A percentile compares a stretch with the other conserved stretches of the same genome.
phyloP scores from a whole-genome alignment of 2,329 filamentous ascomycete genomes.

The Fusarium abutilonis region DNA sequence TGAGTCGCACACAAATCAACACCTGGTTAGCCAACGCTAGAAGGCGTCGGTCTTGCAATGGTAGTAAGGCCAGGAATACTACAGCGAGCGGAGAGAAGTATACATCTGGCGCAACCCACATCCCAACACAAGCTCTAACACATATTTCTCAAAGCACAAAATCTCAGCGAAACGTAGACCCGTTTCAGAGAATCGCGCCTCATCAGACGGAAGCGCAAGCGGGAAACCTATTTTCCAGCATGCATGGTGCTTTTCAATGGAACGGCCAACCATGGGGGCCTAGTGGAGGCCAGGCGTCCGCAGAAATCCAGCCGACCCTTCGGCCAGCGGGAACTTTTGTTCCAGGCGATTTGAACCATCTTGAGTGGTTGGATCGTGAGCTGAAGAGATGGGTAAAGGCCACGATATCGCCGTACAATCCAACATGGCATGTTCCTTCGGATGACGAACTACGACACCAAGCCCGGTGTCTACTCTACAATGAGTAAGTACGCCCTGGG shows the following conservation, averaged over 20 bases:
- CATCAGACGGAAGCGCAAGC: no score
- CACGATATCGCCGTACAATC: constrained; percentile 49
- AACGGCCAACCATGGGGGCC: background rate
- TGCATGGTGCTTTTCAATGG: no score
- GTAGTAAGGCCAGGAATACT: constrained; percentile 35
- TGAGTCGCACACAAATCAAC: constrained; percentile 80
- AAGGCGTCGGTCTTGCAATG: constrained; percentile 72
- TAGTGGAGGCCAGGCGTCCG: background rate
- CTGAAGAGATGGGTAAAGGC: constrained; percentile 44
- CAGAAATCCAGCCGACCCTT: constrained; percentile 6
- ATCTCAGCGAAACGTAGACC: constrained; percentile 32
- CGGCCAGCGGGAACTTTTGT: constrained; percentile 31
- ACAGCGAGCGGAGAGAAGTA: no score
- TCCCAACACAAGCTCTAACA: constrained; percentile 64
- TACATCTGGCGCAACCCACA: background rate
- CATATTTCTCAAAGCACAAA: constrained; percentile 49
- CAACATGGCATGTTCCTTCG: constrained; percentile 47
- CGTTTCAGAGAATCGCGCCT: constrained; percentile 30
- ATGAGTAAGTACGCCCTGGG: constrained; percentile 39
- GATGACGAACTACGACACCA: constrained; percentile 51
- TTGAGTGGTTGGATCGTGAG: constrained; percentile 41
- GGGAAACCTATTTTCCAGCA: no score
- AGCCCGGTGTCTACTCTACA: constrained; percentile 49
- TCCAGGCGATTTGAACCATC: constrained; percentile 43
- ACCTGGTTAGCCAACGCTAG: constrained; percentile 91